These are phyloP conservation scores for Quercus lobata DNA, from an alignment of 331 rosid species.

Conservation along the genomic window DNA sequence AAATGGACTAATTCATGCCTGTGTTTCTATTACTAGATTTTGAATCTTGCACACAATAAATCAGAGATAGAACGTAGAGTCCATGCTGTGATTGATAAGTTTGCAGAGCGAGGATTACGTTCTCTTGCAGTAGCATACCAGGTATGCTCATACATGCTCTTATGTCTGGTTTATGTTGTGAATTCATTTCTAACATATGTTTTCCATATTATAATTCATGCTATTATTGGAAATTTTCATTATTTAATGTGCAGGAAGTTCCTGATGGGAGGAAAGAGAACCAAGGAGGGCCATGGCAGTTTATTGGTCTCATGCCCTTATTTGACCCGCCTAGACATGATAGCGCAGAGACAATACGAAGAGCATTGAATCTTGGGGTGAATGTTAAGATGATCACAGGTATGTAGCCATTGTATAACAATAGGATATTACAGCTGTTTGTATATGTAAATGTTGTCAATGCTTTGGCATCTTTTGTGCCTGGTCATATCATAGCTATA, in stretches of 20 bases:
- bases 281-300: constrained; percentile 77
- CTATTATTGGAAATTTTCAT: not conserved
- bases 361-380: constrained; percentile 85
- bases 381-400: constrained; percentile 91
- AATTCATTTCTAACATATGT: not conserved
- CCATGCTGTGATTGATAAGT: constrained; percentile 65
- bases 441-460: not conserved
- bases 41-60: constrained; percentile 70
- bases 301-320: constrained; percentile 69
- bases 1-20: constrained; percentile 8
- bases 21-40: constrained; percentile 44
- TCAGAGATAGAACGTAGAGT: constrained; percentile 71
- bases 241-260: constrained; percentile 52
- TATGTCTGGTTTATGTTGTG: not conserved
- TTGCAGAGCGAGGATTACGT: constrained; percentile 76
- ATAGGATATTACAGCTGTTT: not conserved
- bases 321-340: constrained; percentile 93
- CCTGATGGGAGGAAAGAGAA: constrained; percentile 76
- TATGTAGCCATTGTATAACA: constrained; percentile 11
- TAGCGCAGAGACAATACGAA: constrained; percentile 78
- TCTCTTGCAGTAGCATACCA: constrained; percentile 86
- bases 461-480: not conserved
- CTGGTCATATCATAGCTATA: not conserved
- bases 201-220: not conserved
- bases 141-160: constrained; percentile 32